These are phyloP conservation scores for Spongospora subterranea DNA, from an alignment of 208 protist species.

Conservation along the genomic window DNA sequence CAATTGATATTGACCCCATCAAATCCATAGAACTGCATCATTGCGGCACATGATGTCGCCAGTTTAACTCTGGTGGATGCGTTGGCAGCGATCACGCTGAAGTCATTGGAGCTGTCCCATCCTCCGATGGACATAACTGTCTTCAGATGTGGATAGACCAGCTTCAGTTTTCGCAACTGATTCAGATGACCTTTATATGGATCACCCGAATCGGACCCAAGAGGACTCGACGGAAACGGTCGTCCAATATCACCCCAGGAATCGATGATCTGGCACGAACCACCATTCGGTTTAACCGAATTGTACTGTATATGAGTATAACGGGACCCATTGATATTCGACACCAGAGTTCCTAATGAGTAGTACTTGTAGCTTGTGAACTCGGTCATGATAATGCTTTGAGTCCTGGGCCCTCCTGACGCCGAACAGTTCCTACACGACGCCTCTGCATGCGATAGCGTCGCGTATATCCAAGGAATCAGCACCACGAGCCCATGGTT, in stretches of 20 bases:
- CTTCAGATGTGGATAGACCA: conserved; percentile 39
- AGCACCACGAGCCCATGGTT: too few relatives aligned
- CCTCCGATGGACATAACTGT: background rate
- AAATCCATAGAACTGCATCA: conserved; percentile 42
- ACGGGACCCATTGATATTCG: conserved; percentile 36
- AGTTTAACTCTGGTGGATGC: background rate
- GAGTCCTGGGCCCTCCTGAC: background rate
- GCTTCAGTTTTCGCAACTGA: conserved; percentile 16
- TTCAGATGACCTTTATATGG: conserved; percentile 23
- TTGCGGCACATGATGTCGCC: background rate
- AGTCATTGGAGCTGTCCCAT: background rate
- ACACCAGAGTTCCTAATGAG: background rate
- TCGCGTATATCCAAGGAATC: too few relatives aligned
- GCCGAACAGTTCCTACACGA: background rate
- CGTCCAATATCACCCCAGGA: background rate
- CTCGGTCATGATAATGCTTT: background rate
- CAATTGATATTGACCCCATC: conserved; percentile 37
- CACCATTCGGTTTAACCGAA: background rate
- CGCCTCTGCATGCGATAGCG: too few relatives aligned
- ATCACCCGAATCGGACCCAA: conserved; percentile 2
- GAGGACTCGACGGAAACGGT: background rate
- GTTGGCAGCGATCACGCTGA: background rate
- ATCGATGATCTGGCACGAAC: background rate
- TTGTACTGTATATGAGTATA: background rate
- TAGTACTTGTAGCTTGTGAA: background rate